These are phyloP conservation scores for Basidiobolus heterosporus DNA, from an alignment of 371 early-diverging fungal genomes.

Conservation along the genomic window DNA sequence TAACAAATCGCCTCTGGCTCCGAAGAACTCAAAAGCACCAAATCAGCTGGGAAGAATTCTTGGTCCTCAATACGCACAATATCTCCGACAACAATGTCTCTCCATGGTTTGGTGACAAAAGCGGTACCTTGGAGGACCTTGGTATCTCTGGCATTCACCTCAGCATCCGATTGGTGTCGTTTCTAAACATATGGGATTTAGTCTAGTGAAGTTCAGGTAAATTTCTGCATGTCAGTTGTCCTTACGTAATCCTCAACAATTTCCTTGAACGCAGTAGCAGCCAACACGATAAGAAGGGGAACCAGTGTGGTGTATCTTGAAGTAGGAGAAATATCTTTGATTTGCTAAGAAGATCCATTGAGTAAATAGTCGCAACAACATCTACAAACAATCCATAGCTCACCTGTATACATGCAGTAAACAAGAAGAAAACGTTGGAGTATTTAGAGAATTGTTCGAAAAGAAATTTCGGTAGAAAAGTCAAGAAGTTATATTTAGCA, in stretches of 20 bases:
- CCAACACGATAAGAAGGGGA: slow-evolving; percentile 77
- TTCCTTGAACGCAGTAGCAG: slow-evolving; percentile 92
- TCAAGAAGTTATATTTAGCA: slow-evolving; percentile 72
- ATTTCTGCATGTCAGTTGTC: neutral
- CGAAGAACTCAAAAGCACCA: slow-evolving; percentile 61
- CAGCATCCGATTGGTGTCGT: slow-evolving; percentile 62
- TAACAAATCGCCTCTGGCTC: slow-evolving; percentile 85
- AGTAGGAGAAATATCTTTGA: slow-evolving; percentile 68
- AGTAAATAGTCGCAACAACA: neutral
- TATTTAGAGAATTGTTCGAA: slow-evolving; percentile 88
- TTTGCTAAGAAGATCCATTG: slow-evolving; percentile 34
- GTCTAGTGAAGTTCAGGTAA: neutral
- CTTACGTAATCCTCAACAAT: slow-evolving; percentile 82
- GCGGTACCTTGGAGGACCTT: slow-evolving; percentile 41
- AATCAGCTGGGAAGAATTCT: slow-evolving; percentile 85
- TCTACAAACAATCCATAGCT: neutral
- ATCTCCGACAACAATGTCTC: slow-evolving; percentile 77
- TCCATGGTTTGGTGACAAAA: slow-evolving; percentile 56
- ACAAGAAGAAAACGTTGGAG: slow-evolving; percentile 89
- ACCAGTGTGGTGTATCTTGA: slow-evolving; percentile 77
- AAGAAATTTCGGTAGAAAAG: slow-evolving; percentile 85
- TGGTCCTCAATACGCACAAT: slow-evolving; percentile 71
- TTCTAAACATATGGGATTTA: slow-evolving; percentile 24
- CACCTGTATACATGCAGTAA: slow-evolving; percentile 75
- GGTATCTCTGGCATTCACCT: slow-evolving; percentile 50